Evolutionary conservation across 2,329 filamentous ascomycete species (phyloP), one percentile per base, ranked within the genome.

Genomic region (Verticillium isaacii): DNA sequence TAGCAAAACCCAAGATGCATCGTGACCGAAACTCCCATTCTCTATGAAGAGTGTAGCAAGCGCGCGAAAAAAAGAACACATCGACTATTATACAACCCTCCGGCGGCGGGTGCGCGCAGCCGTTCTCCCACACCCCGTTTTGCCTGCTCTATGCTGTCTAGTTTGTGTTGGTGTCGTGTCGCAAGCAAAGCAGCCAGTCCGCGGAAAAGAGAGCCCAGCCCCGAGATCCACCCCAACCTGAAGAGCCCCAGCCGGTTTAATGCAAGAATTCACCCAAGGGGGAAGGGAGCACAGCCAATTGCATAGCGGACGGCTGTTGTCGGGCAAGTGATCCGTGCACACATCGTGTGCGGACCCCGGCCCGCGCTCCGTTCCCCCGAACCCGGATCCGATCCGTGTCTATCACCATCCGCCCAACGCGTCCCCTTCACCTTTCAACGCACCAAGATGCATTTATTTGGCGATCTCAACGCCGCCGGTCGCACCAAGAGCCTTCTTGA

Each of bases 381-480:
- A 61, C 52, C 34, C 57, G 23, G n/a, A 45, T 34, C 57, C 41
- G 52, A 37, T 36, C 2, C 17, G n/a, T 52, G 19, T 32, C n/a
- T 15, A 56, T 39, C 54, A 60, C 32, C 12, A 58, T 32, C 50
- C 29, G 34, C 58, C 52, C 34, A 63, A 62, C 58, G 36, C 32
- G 41, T 57, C 58, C 39, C 61, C 50, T 56, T 41, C 52, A 58
- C 58, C 52, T 36, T 52, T 61, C 11, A 32, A 58, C 32, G 56
- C 52, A 19, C 52, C 50, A 50, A 52, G 25, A 41, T 19, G 55
- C 64, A 45, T 54, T 76, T 78, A 78, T 71, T 81, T 81, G 65
- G 73, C 75, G 67, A 92, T 89, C 77, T 93, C 90, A 37, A 93
- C 88, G 78, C 90, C 90, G n/a, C 88, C 89, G 15, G 83, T 85